Evolutionary conservation across 2,329 filamentous ascomycete species (phyloP), one percentile per base, ranked within the genome.

Genomic region (Xylaria sp.): DNA sequence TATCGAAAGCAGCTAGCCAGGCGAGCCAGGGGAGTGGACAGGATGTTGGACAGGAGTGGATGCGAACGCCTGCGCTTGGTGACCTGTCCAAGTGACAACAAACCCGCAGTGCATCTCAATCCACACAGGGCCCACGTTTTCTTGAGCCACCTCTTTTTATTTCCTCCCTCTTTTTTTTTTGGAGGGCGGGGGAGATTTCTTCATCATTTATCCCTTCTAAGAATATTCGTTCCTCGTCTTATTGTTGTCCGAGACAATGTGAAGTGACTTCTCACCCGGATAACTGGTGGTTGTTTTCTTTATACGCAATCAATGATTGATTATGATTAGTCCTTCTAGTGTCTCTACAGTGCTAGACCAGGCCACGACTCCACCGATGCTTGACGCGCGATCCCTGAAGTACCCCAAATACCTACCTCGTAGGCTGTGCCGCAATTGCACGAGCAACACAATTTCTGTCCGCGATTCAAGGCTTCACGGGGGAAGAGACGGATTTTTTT

Each of bases 61-160:
- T 30, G 23, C 25, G 34, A 30, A 57, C 55, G 32, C 53, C 63
- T 64, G 50, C 28, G 34, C n/a, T 52, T 53, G 45, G 48, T 69
- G 68, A 68, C 59, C 48, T 68, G 65, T 69, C 45, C 63, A 56
- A 53, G 58, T 67, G 67, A 71, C 69, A 71, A 66, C 67, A 60
- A 70, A 60, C 23, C 53, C 10, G 32, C 62, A 56, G 41, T 55
- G 57, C 66, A 62, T 60, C 63, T 43, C 41, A 60, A 60, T 60
- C 56, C 65, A 65, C 57, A 63, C 57, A 34, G 5, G 12, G 15
- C 50, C 15, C 48, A 41, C 63, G 59, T 60, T 30, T 30, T 34
- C 8, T 57, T 8, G 43, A 58, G 56, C 32, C 46, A 60, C 32
- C 12, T 34, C n/a, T n/a, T 55, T 30, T 46, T 32, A 28, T 30